phyloP scores from a whole-genome alignment of 768 basidiomycete species.

The Kondoa subrosea region DNA sequence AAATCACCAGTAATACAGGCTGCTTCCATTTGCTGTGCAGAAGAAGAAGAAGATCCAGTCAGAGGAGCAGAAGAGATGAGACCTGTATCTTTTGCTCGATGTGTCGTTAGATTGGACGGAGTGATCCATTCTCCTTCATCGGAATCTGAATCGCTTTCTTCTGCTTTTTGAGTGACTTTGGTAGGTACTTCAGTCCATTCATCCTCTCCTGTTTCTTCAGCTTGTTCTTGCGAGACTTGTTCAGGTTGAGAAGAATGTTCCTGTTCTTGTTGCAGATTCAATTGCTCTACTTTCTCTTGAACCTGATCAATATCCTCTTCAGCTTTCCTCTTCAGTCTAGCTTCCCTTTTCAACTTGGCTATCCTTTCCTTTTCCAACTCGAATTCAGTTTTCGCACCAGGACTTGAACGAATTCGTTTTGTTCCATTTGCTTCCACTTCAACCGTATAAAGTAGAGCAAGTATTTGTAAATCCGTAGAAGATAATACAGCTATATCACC shows the following conservation, averaged over 20 bases:
- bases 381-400: conserved; percentile 30
- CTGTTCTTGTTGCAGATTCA: neutral
- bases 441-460: conserved; percentile 71
- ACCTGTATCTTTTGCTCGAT: conserved; percentile 74
- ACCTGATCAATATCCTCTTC: conserved; percentile 9
- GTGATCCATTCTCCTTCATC: conserved; percentile 60
- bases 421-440: conserved; percentile 40
- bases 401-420: conserved; percentile 27
- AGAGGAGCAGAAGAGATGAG: conserved; percentile 46
- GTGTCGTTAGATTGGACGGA: conserved; percentile 60
- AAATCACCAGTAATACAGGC: conserved; percentile 98
- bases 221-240: conserved; percentile 12
- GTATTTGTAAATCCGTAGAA: conserved; percentile 69
- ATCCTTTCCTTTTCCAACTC: conserved; percentile 10
- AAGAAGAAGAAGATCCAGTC: conserved; percentile 14
- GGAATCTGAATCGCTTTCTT: conserved; percentile 23
- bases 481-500: conserved; percentile 90
- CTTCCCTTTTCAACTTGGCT: neutral
- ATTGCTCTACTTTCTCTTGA: conserved; percentile 2
- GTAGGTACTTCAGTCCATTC: conserved; percentile 4
- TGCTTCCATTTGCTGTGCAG: conserved; percentile 37
- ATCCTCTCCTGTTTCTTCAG: conserved; percentile 18
- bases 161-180: conserved; percentile 27
- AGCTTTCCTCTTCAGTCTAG: neutral
- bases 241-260: neutral